Conservation (phyloP, 345 rosid species). For the Theobroma cacao region DNA sequence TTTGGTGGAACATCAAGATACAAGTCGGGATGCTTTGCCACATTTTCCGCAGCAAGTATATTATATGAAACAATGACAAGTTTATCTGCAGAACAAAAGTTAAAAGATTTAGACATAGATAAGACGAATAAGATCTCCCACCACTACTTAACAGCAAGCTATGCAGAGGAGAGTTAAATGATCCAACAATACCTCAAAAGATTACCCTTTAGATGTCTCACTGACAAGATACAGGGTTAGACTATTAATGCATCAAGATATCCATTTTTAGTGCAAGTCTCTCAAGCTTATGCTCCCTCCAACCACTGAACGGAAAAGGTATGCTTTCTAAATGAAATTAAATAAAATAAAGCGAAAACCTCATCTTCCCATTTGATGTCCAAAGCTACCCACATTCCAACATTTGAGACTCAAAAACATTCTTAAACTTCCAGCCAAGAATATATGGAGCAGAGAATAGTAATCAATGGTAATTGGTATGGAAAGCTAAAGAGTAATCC, state of each 20-base stretch:
- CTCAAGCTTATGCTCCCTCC: not conserved
- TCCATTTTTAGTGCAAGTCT: not conserved
- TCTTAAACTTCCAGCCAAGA: not conserved
- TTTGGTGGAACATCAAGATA: conserved; percentile 37
- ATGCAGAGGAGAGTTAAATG: not conserved
- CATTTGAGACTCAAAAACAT: not conserved
- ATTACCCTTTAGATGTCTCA: not conserved
- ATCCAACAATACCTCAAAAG: not conserved
- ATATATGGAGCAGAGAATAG: not conserved
- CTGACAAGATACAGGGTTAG: not conserved
- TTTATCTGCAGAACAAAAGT: conserved; percentile 38
- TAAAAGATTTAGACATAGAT: not conserved
- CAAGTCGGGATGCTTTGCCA: conserved; percentile 61
- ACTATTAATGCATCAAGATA: not conserved
- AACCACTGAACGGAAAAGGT: not conserved
- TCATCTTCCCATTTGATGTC: not conserved
- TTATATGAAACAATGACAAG: conserved; percentile 69
- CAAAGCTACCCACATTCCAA: not conserved
- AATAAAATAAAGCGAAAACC: not conserved
- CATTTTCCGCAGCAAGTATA: conserved; percentile 70
- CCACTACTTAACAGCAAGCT: not conserved
- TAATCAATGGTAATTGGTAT: not conserved
- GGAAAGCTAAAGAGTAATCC: not conserved
- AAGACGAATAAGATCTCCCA: not conserved
- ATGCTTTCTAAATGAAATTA: not conserved